Conservation (phyloP, 768 basidiomycete species). For the Saitozyma podzolica region DNA sequence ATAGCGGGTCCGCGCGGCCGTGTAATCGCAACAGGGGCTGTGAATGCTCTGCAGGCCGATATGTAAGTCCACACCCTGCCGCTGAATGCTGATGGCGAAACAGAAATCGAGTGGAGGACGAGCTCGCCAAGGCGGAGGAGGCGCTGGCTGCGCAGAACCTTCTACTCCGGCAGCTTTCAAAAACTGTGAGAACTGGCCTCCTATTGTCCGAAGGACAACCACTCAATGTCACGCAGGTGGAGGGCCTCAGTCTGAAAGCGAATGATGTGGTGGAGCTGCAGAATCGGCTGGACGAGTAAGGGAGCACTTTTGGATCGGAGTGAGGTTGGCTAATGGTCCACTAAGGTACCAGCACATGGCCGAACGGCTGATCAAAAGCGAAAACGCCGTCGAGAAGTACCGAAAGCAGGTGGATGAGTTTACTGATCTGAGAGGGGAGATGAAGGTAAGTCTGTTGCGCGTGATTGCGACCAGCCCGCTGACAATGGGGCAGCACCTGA, state of each 20-base stretch:
- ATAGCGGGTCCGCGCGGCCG: conserved; percentile 67
- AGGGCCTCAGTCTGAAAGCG: conserved; percentile 75
- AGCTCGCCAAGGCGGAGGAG: conserved; percentile 74
- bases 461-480: too few species aligned
- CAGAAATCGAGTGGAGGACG: conserved; percentile 90
- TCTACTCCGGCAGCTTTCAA: conserved; percentile 69
- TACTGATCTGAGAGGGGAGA: conserved; percentile 60
- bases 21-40: conserved; percentile 66
- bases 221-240: conserved; percentile 53
- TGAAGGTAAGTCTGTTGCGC: conserved; percentile 49
- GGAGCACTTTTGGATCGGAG: conserved; percentile 10
- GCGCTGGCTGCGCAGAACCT: conserved; percentile 77
- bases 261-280: conserved; percentile 77
- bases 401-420: conserved; percentile 97
- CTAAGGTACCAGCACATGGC: conserved; percentile 83
- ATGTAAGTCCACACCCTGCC: conserved; percentile 64
- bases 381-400: conserved; percentile 98
- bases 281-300: conserved; percentile 92
- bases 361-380: conserved; percentile 87
- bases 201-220: neutral
- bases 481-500: conserved; percentile 63
- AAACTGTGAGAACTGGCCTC: conserved; percentile 56
- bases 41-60: conserved; percentile 75
- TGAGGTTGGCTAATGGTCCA: neutral
- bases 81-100: conserved; percentile 1